Evolutionary conservation across 805 yeast species (phyloP).

Genomic region (Priceomyces haplophilus): DNA sequence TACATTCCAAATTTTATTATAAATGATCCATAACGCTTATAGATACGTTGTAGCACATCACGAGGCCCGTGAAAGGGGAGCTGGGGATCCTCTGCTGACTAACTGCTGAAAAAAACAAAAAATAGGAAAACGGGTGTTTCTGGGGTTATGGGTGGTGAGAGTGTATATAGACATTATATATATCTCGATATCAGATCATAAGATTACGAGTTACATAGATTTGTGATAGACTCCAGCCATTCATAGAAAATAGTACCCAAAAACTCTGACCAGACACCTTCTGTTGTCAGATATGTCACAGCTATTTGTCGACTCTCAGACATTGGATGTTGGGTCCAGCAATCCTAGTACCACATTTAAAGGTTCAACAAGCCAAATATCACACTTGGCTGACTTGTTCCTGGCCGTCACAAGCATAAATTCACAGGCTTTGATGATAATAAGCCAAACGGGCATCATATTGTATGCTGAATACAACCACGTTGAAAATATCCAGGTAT

Average conservation of each 20-base stretch:
- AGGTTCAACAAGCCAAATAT: conserved; percentile 36
- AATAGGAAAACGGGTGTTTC: too few relatives aligned
- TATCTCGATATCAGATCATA: neutral
- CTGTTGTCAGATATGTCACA: too few relatives aligned
- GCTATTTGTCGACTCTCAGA: conserved; percentile 2
- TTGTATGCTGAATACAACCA: conserved; percentile 37
- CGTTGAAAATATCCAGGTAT: conserved; percentile 30
- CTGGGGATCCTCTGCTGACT: too few relatives aligned
- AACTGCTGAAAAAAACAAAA: too few relatives aligned
- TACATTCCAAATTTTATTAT: neutral
- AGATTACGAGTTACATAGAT: too few relatives aligned
- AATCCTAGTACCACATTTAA: conserved; percentile 17
- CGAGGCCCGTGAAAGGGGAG: too few relatives aligned
- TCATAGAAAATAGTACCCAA: too few relatives aligned
- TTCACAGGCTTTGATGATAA: conserved; percentile 33
- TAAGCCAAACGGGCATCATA: conserved; percentile 30
- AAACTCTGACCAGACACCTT: too few relatives aligned
- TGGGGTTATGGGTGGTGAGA: too few relatives aligned
- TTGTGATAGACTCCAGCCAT: neutral
- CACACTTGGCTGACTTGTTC: conserved; percentile 38
- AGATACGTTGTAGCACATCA: too few relatives aligned
- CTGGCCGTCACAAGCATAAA: conserved; percentile 29
- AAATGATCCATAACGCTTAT: too few relatives aligned
- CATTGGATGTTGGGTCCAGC: neutral
- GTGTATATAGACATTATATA: too few relatives aligned